A percentile compares a stretch with the other conserved stretches of the same genome.
Conservation (phyloP, 495 filamentous ascomycete genomes). For the Xylaria castorea region DNA sequence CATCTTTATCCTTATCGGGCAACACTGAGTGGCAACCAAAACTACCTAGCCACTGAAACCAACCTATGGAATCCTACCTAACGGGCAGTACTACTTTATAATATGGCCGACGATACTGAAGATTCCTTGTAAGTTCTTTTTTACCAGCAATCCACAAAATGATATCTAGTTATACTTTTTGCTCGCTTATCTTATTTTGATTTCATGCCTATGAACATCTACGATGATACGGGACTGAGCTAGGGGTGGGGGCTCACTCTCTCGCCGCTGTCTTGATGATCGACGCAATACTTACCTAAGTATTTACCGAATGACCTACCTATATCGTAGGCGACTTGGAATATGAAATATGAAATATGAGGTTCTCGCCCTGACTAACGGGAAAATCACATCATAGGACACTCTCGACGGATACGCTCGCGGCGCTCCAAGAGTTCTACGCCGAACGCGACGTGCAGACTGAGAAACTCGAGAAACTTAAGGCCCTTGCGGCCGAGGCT, state of each 20-base stretch:
- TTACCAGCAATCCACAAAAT: not conserved
- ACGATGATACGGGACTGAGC: not conserved
- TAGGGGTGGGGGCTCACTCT: not conserved
- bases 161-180: not conserved
- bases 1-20: conserved; percentile 8
- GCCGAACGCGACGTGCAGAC: conserved; percentile 67
- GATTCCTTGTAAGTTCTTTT: conserved; percentile 23
- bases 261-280: not conserved
- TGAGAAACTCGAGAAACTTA: conserved; percentile 67
- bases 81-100: not conserved
- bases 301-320: not conserved
- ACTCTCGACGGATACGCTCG: conserved; percentile 65
- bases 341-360: not conserved
- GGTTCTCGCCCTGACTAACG: not conserved
- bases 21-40: conserved; percentile 3
- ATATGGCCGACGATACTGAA: conserved; percentile 20
- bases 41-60: not conserved
- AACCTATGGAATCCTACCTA: not conserved
- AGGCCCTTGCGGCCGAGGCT: conserved; percentile 55
- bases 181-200: not conserved
- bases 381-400: conserved; percentile 42
- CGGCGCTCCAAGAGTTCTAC: conserved; percentile 72
- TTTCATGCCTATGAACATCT: not conserved
- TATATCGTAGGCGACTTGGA: not conserved
- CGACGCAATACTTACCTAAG: not conserved